phyloP scores from a whole-genome alignment of 2,329 filamentous ascomycete species.

The Dactylellina cionopaga region DNA sequence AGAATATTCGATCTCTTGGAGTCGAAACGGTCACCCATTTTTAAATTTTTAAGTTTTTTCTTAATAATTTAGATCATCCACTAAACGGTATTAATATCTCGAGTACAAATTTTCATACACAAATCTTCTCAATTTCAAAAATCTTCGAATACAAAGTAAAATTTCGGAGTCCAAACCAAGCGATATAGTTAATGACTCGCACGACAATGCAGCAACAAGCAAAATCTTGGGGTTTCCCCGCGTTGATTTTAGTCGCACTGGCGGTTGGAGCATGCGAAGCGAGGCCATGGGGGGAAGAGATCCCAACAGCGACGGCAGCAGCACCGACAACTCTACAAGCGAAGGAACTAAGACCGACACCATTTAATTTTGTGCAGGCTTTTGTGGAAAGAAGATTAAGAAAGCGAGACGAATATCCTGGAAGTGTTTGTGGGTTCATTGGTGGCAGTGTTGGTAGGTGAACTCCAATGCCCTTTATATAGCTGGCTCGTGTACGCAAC shows the following conservation, averaged over 20 bases:
- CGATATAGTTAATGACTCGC: not conserved
- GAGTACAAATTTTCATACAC: too few relatives aligned
- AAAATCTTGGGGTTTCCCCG: conserved; percentile 24
- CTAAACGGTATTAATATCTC: too few relatives aligned
- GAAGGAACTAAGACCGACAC: conserved; percentile 35
- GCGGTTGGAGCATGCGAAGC: conserved; percentile 44
- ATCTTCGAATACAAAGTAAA: conserved; percentile 1
- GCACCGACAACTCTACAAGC: not conserved
- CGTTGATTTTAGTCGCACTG: conserved; percentile 26
- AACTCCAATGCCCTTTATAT: not conserved
- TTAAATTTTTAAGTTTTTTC: too few relatives aligned
- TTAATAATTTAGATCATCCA: too few relatives aligned
- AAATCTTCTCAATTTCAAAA: conserved; percentile 8
- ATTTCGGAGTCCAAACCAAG: not conserved
- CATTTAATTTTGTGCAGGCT: conserved; percentile 43
- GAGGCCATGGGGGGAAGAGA: conserved; percentile 40
- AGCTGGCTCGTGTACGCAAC: too few relatives aligned
- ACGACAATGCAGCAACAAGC: conserved; percentile 19
- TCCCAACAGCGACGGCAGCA: conserved; percentile 30
- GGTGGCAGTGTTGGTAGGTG: conserved; percentile 45
- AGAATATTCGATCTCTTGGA: not conserved
- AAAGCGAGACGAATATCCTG: conserved; percentile 37
- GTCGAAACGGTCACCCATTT: too few relatives aligned
- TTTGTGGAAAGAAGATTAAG: conserved; percentile 48
- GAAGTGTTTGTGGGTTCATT: conserved; percentile 48